phyloP scores from a whole-genome alignment of 495 filamentous ascomycete species.

The Annulohypoxylon moriforme region DNA sequence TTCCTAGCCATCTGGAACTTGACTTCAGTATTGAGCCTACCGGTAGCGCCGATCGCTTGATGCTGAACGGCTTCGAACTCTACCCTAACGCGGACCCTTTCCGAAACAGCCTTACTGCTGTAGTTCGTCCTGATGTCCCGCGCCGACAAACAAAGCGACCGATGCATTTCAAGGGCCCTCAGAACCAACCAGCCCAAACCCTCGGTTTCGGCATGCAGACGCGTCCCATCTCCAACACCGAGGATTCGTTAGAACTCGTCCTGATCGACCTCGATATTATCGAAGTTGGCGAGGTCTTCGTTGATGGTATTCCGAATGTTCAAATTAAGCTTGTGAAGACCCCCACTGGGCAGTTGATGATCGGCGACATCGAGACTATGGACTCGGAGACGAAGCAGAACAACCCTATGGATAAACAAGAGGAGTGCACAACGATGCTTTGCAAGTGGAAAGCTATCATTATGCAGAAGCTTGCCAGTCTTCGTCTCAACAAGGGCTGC shows the following conservation, averaged over 20 bases:
- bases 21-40: constrained; percentile 52
- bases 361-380: constrained; percentile 50
- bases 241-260: constrained; percentile 55
- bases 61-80: constrained; percentile 59
- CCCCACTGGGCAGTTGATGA: constrained; percentile 54
- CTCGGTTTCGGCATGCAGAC: constrained; percentile 56
- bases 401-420: constrained; percentile 43
- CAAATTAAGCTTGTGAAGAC: constrained; percentile 60
- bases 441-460: constrained; percentile 61
- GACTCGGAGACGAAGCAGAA: constrained; percentile 26
- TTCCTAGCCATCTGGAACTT: constrained; percentile 56
- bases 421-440: constrained; percentile 57
- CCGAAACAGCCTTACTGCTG: constrained; percentile 44
- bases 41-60: constrained; percentile 49
- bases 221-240: constrained; percentile 36
- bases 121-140: constrained; percentile 32
- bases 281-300: constrained; percentile 58
- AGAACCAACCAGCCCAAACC: constrained; percentile 37
- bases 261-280: constrained; percentile 61
- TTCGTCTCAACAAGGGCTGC: constrained; percentile 44
- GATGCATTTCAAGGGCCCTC: constrained; percentile 29
- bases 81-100: constrained; percentile 54
- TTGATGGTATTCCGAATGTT: constrained; percentile 60
- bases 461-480: constrained; percentile 50
- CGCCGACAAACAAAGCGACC: constrained; percentile 32